Conservation (phyloP, 305 asterid genomes). For the Monarda citriodora region DNA sequence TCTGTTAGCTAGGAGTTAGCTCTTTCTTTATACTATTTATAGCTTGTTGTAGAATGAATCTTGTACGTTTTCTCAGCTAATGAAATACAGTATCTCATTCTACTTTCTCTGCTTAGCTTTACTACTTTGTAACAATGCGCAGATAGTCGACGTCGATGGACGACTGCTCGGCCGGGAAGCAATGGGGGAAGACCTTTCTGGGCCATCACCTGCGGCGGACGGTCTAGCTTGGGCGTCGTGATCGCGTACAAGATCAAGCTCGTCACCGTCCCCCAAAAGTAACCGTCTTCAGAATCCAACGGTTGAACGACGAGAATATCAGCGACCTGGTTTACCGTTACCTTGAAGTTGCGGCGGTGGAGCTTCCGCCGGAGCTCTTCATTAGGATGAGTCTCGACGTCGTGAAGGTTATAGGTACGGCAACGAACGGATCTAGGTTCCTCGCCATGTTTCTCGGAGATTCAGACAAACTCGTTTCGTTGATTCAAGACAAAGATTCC, state of each 20-base stretch:
- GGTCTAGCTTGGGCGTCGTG: conserved; percentile 37
- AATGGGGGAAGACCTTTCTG: conserved; percentile 58
- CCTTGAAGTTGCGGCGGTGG: conserved; percentile 16
- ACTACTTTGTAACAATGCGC: too few relatives aligned
- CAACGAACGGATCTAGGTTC: conserved; percentile 20
- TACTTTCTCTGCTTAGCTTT: too few relatives aligned
- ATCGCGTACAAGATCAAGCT: conserved; percentile 38
- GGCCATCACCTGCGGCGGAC: conserved; percentile 51
- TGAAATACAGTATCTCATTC: too few relatives aligned
- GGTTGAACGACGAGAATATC: conserved; percentile 14
- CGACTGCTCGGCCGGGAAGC: conserved; percentile 25
- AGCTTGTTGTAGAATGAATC: too few relatives aligned
- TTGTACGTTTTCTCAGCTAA: too few relatives aligned
- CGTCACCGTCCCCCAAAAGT: conserved; percentile 31
- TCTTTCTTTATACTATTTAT: too few relatives aligned
- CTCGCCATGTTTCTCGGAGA: conserved; percentile 32
- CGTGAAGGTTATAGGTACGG: conserved; percentile 6
- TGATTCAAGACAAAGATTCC: conserved; percentile 23
- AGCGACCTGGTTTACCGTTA: conserved; percentile 24
- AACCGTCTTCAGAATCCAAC: conserved; percentile 22
- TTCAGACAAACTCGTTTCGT: conserved; percentile 18
- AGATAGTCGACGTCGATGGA: conserved; percentile 27
- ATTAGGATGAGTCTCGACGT: conserved; percentile 25
- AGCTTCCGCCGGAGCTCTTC: conserved; percentile 24
- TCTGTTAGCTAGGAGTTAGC: too few relatives aligned